These are phyloP conservation scores for Teratosphaeria epicoccoides DNA, from an alignment of 2,329 filamentous ascomycete species.

Conservation along the genomic window DNA sequence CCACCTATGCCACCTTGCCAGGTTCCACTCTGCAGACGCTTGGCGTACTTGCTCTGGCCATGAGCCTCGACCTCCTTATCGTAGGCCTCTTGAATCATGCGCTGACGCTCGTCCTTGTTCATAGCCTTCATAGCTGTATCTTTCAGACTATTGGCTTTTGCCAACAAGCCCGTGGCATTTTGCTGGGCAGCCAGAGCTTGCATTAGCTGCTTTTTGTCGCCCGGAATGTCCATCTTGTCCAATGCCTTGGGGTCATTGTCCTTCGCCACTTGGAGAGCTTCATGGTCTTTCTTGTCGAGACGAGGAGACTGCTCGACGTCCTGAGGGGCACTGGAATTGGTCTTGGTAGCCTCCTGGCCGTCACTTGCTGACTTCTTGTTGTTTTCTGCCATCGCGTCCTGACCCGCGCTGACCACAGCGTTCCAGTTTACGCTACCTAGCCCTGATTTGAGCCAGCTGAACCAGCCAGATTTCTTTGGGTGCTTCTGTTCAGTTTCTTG, in stretches of 20 bases:
- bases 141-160: conserved; percentile 9
- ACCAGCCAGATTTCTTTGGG: not conserved
- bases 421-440: not conserved
- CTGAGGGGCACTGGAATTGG: not conserved
- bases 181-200: conserved; percentile 15
- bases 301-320: not conserved
- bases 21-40: conserved; percentile 22
- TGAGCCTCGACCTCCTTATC: conserved; percentile 23
- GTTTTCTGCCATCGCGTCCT: not conserved
- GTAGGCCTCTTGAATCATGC: conserved; percentile 22
- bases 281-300: not conserved
- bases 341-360: not conserved
- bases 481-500: not conserved
- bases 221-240: not conserved
- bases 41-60: conserved; percentile 20
- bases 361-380: not conserved
- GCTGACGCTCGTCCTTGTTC: conserved; percentile 18
- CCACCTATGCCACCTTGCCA: conserved; percentile 34
- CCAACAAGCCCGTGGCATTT: conserved; percentile 13
- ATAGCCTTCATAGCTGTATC: conserved; percentile 8
- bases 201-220: conserved; percentile 12
- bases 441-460: not conserved
- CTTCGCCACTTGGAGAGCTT: not conserved
- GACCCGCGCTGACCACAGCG: not conserved
- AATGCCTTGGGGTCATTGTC: not conserved